These are phyloP conservation scores for Sphagnum contortum DNA, from an alignment of 225 moss, liverwort and hornwort species.

Conservation along the genomic window DNA sequence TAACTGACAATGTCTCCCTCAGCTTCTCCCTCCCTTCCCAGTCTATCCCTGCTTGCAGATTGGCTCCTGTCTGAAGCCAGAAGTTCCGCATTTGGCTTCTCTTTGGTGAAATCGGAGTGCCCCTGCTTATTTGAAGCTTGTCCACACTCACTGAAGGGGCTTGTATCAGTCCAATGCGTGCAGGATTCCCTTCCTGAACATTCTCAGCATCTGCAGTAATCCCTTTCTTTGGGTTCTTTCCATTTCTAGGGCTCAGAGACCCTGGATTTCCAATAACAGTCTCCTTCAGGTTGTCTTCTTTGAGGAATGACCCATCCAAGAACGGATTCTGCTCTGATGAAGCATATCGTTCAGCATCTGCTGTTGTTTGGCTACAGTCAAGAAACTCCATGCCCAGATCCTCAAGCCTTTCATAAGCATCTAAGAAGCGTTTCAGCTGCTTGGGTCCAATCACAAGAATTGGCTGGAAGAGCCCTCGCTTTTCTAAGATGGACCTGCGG, in stretches of 20 bases:
- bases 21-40: conserved; percentile 66
- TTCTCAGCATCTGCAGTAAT: conserved; percentile 2
- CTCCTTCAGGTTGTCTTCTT: not conserved
- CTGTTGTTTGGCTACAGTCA: conserved; percentile 94
- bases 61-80: conserved; percentile 80
- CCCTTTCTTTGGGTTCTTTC: conserved; percentile 19
- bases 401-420: conserved; percentile 80
- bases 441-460: conserved; percentile 82
- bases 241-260: conserved; percentile 7
- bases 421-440: conserved; percentile 89
- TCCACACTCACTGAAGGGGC: conserved; percentile 8
- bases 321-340: conserved; percentile 25
- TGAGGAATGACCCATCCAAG: conserved; percentile 3
- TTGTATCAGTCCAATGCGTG: conserved; percentile 34
- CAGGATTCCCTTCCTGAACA: conserved; percentile 5
- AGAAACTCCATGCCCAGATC: conserved; percentile 88
- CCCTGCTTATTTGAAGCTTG: not conserved
- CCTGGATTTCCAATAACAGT: conserved; percentile 5
- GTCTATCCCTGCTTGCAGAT: conserved; percentile 71
- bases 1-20: conserved; percentile 32
- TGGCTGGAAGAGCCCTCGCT: conserved; percentile 37
- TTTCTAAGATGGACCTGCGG: conserved; percentile 59
- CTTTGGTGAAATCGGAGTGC: conserved; percentile 11
- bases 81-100: conserved; percentile 66
- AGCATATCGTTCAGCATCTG: conserved; percentile 61